These are phyloP conservation scores for Talaromyces ruber DNA, from an alignment of 495 filamentous ascomycete species.

Conservation along the genomic window DNA sequence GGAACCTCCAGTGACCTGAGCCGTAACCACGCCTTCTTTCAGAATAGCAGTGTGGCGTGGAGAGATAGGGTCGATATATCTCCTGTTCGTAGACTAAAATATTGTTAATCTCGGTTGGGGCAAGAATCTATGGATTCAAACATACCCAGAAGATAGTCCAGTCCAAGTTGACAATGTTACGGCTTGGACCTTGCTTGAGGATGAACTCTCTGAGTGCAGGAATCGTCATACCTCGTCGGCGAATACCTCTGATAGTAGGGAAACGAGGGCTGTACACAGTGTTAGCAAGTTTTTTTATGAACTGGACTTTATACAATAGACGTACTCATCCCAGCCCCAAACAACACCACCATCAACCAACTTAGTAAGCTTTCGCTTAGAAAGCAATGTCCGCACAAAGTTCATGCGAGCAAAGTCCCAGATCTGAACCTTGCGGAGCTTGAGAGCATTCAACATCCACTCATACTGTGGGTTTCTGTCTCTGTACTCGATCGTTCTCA, in stretches of 20 bases:
- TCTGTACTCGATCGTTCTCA: conserved; percentile 93
- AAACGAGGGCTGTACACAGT: conserved; percentile 52
- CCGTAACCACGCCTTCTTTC: conserved; percentile 57
- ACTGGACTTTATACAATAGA: background rate
- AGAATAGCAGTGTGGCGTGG: conserved; percentile 76
- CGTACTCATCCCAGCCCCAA: conserved; percentile 81
- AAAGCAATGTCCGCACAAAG: conserved; percentile 83
- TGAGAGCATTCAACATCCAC: conserved; percentile 85
- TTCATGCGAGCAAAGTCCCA: conserved; percentile 98
- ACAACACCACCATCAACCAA: conserved; percentile 80
- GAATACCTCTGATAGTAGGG: conserved; percentile 84
- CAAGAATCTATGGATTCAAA: background rate
- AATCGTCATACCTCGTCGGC: conserved; percentile 85
- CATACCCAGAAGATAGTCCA: conserved; percentile 75
- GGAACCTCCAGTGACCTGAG: conserved; percentile 56
- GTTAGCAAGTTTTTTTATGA: background rate
- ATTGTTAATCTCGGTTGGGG: background rate
- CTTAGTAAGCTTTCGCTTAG: conserved; percentile 93
- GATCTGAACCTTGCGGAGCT: conserved; percentile 81
- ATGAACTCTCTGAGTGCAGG: conserved; percentile 86
- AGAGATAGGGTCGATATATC: conserved; percentile 84
- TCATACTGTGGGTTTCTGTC: conserved; percentile 96
- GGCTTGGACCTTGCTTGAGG: conserved; percentile 81
- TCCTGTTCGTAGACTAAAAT: conserved; percentile 73
- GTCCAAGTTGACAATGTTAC: conserved; percentile 83